A percentile compares a stretch with the other conserved stretches of the same genome.
phyloP scores from a whole-genome alignment of 345 rosid genomes.

The Citrus hindsii region DNA sequence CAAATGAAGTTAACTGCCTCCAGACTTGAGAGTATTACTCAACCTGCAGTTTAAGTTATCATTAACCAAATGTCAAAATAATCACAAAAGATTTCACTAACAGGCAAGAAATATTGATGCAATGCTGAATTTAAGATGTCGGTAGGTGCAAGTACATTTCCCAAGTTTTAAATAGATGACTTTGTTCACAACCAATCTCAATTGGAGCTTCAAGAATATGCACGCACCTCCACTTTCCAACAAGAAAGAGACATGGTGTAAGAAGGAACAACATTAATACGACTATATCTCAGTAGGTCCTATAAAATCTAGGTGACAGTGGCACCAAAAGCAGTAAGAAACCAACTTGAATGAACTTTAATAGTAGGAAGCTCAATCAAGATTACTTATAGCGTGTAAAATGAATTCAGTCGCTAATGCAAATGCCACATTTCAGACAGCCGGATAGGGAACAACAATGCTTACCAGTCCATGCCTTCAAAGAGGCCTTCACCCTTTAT shows the following conservation, averaged over 20 bases:
- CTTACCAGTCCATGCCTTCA: conserved; percentile 65
- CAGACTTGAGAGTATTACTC: conserved; percentile 55
- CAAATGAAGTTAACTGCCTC: conserved; percentile 28
- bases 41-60: conserved; percentile 39
- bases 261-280: neutral
- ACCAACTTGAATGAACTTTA: neutral
- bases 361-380: neutral
- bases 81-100: neutral
- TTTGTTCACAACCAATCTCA: neutral
- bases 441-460: neutral
- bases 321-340: neutral
- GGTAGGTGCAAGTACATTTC: neutral
- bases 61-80: neutral
- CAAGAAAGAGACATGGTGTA: neutral
- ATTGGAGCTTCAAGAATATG: neutral
- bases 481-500: conserved; percentile 61
- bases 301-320: neutral
- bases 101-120: neutral
- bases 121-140: neutral
- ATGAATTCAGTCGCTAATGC: neutral
- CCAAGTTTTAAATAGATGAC: neutral
- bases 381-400: neutral
- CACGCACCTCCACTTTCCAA: neutral
- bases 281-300: neutral
- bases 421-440: neutral